Percentiles rank a stretch among this genome's conserved stretches.
phyloP scores from a whole-genome alignment of 2,329 filamentous ascomycete species.

The Fusarium concolor region DNA sequence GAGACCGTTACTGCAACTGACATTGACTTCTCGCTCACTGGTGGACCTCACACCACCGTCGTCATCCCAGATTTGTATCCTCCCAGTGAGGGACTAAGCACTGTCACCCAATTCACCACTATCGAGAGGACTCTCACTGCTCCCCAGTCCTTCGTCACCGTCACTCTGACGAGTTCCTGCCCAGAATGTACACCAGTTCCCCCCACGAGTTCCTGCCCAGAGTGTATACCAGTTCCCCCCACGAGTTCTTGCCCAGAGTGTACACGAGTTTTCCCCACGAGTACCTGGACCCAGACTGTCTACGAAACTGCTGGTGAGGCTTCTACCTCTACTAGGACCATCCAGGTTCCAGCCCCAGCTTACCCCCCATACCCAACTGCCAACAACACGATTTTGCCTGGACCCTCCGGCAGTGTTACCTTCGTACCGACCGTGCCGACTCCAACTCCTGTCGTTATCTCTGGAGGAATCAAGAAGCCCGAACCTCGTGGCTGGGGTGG shows the following conservation, averaged over 20 bases:
- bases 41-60: conserved; percentile 42
- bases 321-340: conserved; percentile 49
- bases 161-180: conserved; percentile 42
- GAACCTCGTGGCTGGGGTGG: conserved; percentile 47
- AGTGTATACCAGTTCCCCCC: conserved; percentile 36
- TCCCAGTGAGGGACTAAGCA: conserved; percentile 31
- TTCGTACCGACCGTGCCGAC: conserved; percentile 37
- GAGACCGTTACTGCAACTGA: conserved; percentile 47
- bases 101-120: conserved; percentile 46
- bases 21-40: conserved; percentile 30
- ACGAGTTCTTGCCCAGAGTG: conserved; percentile 47
- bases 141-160: conserved; percentile 35
- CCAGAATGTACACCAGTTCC: conserved; percentile 33
- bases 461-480: conserved; percentile 50
- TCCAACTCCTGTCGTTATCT: conserved; percentile 49
- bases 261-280: conserved; percentile 47
- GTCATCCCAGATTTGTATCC: conserved; percentile 49
- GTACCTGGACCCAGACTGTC: conserved; percentile 49
- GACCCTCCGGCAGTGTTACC: conserved; percentile 45
- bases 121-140: conserved; percentile 45
- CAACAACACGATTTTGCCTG: conserved; percentile 46
- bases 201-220: conserved; percentile 41
- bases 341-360: conserved; percentile 45
- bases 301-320: conserved; percentile 49
- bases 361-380: conserved; percentile 47